phyloP scores from a whole-genome alignment of 345 rosid genomes.

The Eucalyptus cloeziana region DNA sequence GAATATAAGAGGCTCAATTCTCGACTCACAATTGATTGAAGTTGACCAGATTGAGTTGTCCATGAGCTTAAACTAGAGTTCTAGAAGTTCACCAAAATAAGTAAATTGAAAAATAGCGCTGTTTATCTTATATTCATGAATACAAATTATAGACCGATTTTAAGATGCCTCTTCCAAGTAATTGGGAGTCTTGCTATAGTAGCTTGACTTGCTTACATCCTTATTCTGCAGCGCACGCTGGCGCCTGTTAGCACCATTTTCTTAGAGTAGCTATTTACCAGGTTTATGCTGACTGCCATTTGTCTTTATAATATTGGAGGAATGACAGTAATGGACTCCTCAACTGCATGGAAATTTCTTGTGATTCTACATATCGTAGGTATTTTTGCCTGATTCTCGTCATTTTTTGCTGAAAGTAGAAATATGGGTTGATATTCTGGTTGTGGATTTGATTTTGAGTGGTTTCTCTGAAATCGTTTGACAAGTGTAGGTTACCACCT shows the following conservation, averaged over 20 bases:
- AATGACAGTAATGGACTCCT: background rate
- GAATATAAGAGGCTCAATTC: background rate
- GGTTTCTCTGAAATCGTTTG: background rate
- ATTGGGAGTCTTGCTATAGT: background rate
- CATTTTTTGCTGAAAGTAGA: background rate
- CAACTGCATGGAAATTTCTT: background rate
- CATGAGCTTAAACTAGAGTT: background rate
- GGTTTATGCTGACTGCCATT: background rate
- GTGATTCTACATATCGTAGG: background rate
- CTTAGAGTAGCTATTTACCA: background rate
- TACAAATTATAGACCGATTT: background rate
- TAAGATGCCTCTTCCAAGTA: background rate
- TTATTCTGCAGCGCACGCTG: background rate
- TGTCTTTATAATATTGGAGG: background rate
- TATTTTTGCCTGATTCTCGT: background rate
- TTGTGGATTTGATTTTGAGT: background rate
- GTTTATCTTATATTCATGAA: background rate
- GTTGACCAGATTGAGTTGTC: background rate
- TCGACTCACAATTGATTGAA: background rate
- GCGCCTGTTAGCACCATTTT: background rate
- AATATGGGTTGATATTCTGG: background rate
- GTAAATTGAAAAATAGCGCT: background rate
- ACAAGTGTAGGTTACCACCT: background rate
- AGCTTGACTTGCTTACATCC: background rate
- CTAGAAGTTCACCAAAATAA: background rate